A percentile compares a stretch with the other conserved stretches of the same genome.
Conservation (phyloP, 139 green algal species). For the Nannochloris sp. region DNA sequence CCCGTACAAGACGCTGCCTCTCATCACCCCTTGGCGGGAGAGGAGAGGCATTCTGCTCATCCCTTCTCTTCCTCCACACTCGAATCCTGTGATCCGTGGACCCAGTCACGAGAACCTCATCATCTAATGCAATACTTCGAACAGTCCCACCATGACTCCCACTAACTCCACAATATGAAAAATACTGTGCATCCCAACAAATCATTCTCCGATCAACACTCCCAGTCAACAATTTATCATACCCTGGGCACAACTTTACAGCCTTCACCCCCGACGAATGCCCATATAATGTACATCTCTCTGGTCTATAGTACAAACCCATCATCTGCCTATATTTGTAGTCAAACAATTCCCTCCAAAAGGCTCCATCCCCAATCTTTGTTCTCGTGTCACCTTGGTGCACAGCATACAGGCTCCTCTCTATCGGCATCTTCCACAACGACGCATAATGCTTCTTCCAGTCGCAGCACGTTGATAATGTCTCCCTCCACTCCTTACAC, state of each 20-base stretch:
- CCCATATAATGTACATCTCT: slow-evolving; percentile 2
- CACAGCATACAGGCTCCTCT: not conserved
- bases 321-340: not conserved
- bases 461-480: slow-evolving; percentile 17
- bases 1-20: too few species aligned
- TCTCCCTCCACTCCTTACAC: slow-evolving; percentile 26
- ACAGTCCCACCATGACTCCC: slow-evolving; percentile 1
- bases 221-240: slow-evolving; percentile 6
- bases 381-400: not conserved
- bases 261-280: slow-evolving; percentile 12
- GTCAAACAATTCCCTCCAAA: not conserved
- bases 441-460: slow-evolving; percentile 1
- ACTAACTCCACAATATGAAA: not conserved
- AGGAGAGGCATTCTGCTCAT: not conserved
- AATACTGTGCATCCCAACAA: not conserved
- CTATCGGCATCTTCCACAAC: slow-evolving; percentile 2
- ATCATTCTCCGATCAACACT: not conserved
- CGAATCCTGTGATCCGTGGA: not conserved
- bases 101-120: not conserved
- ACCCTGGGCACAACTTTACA: not conserved
- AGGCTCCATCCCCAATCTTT: not conserved
- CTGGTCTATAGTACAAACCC: not conserved
- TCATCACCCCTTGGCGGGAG: too few species aligned
- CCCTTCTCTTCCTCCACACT: not conserved
- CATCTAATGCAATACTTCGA: slow-evolving; percentile 4